Base-by-base conservation (phyloP, 2,329 filamentous ascomycete genomes). In the Neoascochyta sp. region DNA sequence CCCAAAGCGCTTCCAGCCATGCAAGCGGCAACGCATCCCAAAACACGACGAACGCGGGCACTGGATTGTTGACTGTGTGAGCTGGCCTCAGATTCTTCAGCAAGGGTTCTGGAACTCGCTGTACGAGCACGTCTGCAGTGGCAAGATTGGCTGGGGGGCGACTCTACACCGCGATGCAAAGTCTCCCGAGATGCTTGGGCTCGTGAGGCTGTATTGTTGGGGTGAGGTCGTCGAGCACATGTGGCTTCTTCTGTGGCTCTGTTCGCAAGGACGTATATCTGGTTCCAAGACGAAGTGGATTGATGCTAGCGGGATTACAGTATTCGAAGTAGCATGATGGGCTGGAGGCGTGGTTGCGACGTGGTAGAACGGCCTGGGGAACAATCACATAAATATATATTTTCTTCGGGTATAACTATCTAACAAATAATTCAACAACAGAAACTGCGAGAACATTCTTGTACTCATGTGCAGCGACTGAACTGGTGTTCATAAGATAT, bases 141-240 rank as follows among this genome's bases (percentile, higher is more conserved):
- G 79, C 0, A 64, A 69, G 13, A 73, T 75, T 0, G 83, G 83
- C 3, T 87, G 83, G 82, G 79, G 80, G 3, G 70, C 83, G 1
- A 78, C 75, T 66, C 79, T 62, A 24, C 42, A 49, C 61, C 65
- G 72, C 40, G 57, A 58, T 6, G 24, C 43, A 11, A 18, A 30
- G 10, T 34, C 29, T 22, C n/a, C 23, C 7, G 22, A 32, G 9
- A 28, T 40, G 8, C 40, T 64, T 8, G 64, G 69, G 34, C 59
- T 44, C 1, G 57, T 93, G 2, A 74, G 78, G 18, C 59, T 90
- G 1, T 92, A 84, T 54, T 86, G 85, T 52, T 95, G 85, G 81
- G 88, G 84, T 0, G 75, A 81, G 40, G 66, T 86, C 1, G 76
- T 78, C 0, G 73, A 78, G 31, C 81, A 93, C 49, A 71, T 86